These are phyloP conservation scores for Fusarium heterosporum DNA, from an alignment of 2,329 filamentous ascomycete species.

Conservation along the genomic window DNA sequence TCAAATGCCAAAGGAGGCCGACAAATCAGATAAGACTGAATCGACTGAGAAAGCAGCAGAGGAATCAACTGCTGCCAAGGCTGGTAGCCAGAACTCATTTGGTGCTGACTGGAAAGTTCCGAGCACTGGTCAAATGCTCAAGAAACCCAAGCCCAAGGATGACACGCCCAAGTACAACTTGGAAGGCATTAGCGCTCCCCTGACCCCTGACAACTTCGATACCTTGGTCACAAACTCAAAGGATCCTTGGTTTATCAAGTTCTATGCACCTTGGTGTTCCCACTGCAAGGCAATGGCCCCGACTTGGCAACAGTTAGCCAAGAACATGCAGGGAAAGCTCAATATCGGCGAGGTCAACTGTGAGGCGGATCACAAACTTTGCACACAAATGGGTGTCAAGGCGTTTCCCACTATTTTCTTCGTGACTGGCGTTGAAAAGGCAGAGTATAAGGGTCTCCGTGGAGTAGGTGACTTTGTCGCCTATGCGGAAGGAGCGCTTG, in stretches of 20 bases:
- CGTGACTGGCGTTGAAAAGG: constrained; percentile 90
- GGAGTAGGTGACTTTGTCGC: constrained; percentile 90
- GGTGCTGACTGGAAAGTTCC: constrained; percentile 49
- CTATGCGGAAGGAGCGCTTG: constrained; percentile 88
- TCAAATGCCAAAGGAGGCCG: constrained; percentile 46
- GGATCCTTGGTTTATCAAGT: constrained; percentile 98
- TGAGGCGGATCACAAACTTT: constrained; percentile 85
- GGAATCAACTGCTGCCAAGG: constrained; percentile 45
- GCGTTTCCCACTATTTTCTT: constrained; percentile 92
- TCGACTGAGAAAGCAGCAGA: constrained; percentile 43
- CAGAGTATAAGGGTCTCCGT: constrained; percentile 92
- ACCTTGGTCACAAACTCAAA: constrained; percentile 84
- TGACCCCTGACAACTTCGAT: constrained; percentile 89
- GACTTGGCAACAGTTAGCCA: constrained; percentile 88
- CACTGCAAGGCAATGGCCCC: constrained; percentile 95
- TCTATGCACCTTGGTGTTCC: constrained; percentile 96
- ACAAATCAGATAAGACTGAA: constrained; percentile 41
- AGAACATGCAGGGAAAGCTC: constrained; percentile 88
- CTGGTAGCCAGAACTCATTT: constrained; percentile 44
- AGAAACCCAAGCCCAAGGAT: constrained; percentile 59
- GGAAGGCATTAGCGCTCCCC: constrained; percentile 77
- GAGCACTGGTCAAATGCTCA: constrained; percentile 48
- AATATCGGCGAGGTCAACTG: constrained; percentile 98
- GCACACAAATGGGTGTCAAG: constrained; percentile 85
- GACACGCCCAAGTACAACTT: constrained; percentile 73